A percentile compares a stretch with the other conserved stretches of the same genome.
These are phyloP conservation scores for Ogataea paradorogensis DNA, from an alignment of 805 yeast species.

Conservation along the genomic window DNA sequence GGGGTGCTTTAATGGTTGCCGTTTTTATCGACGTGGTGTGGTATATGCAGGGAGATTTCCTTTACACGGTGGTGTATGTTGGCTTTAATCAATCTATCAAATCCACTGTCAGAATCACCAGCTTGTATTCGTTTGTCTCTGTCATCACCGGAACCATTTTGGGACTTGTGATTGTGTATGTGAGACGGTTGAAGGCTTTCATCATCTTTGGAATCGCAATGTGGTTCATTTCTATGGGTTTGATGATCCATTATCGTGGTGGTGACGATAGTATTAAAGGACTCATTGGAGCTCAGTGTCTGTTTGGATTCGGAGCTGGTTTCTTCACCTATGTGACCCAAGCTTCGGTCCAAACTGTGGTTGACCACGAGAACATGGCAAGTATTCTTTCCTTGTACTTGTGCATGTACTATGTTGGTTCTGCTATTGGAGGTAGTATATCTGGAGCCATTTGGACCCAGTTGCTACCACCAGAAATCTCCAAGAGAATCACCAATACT, in stretches of 20 bases:
- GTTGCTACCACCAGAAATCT: constrained; percentile 44
- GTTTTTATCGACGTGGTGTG: constrained; percentile 58
- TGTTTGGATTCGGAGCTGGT: constrained; percentile 73
- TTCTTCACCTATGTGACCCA: constrained; percentile 66
- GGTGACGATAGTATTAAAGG: constrained; percentile 47
- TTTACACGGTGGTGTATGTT: constrained; percentile 64
- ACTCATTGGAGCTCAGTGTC: constrained; percentile 60
- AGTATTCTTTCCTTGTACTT: constrained; percentile 55
- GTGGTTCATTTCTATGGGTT: constrained; percentile 62
- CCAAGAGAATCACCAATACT: constrained; percentile 36
- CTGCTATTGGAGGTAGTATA: constrained; percentile 60
- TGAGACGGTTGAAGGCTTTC: constrained; percentile 56
- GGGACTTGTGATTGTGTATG: constrained; percentile 50
- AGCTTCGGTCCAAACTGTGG: constrained; percentile 56
- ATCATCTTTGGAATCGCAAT: constrained; percentile 54
- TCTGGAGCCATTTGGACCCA: constrained; percentile 75
- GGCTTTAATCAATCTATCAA: constrained; percentile 55
- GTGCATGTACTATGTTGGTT: constrained; percentile 58
- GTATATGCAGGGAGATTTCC: constrained; percentile 67
- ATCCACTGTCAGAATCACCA: constrained; percentile 66
- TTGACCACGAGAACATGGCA: constrained; percentile 64
- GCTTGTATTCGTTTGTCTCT: constrained; percentile 63
- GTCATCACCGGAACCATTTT: constrained; percentile 57
- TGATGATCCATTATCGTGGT: constrained; percentile 56
- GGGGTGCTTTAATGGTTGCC: constrained; percentile 64